These are phyloP conservation scores for Brettanomyces naardenensis DNA, from an alignment of 805 yeast genomes.

Conservation along the genomic window DNA sequence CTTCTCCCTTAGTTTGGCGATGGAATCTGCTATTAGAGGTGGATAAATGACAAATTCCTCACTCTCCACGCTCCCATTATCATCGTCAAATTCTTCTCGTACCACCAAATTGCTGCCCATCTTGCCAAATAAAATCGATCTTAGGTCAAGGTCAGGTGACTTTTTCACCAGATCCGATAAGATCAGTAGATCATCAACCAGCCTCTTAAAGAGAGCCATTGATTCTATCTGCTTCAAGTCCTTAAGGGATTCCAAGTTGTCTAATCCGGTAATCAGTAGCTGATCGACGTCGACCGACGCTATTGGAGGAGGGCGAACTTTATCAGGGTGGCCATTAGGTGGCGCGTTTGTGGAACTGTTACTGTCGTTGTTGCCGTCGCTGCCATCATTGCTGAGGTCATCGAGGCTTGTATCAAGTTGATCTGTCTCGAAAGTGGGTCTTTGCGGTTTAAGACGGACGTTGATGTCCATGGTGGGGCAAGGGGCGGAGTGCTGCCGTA, in stretches of 20 bases:
- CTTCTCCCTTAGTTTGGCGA: neutral
- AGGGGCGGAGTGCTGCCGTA: too few relatives aligned
- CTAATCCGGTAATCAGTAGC: conserved; percentile 17
- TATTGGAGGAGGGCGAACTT: conserved; percentile 3
- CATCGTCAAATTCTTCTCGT: conserved; percentile 1
- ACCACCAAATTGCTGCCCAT: conserved; percentile 2
- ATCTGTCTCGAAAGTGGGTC: conserved; percentile 17
- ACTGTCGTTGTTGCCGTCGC: too few relatives aligned
- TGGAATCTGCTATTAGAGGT: neutral
- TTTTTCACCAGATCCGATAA: conserved; percentile 8
- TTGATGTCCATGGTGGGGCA: too few relatives aligned
- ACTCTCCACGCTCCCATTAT: neutral
- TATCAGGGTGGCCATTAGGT: neutral
- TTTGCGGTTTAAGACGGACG: conserved; percentile 11
- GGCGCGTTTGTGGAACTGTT: neutral
- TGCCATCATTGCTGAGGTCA: too few relatives aligned
- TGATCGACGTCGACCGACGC: conserved; percentile 25
- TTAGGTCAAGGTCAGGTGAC: conserved; percentile 10
- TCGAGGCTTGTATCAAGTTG: neutral
- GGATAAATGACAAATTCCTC: neutral
- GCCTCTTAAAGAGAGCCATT: conserved; percentile 19
- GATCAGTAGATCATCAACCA: conserved; percentile 19
- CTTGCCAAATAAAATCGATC: conserved; percentile 10
- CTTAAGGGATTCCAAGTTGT: conserved; percentile 11
- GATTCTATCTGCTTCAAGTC: conserved; percentile 23